phyloP scores from a whole-genome alignment of 1,284 basidiomycete species.

The Irpex sp. region DNA sequence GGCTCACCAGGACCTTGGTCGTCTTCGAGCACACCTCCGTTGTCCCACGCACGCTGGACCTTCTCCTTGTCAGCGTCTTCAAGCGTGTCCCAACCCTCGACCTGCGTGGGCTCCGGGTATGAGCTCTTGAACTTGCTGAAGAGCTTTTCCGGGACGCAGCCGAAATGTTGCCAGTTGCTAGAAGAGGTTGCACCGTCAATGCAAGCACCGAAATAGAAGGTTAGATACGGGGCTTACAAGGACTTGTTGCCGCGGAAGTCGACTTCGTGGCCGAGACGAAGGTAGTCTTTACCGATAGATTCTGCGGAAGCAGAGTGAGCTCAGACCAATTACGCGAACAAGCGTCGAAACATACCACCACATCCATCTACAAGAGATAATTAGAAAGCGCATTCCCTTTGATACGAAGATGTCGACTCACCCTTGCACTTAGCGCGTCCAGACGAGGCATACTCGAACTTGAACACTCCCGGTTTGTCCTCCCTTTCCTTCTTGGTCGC shows the following conservation, averaged over 20 bases:
- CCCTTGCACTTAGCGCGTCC: slow-evolving; percentile 29
- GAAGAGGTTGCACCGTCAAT: slow-evolving; percentile 14
- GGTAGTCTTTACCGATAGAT: slow-evolving; percentile 65
- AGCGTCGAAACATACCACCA: neutral
- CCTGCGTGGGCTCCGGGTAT: slow-evolving; percentile 53
- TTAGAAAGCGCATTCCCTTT: neutral
- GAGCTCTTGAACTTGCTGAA: slow-evolving; percentile 66
- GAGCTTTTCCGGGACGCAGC: slow-evolving; percentile 68
- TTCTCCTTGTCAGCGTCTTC: slow-evolving; percentile 62
- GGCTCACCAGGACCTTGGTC: slow-evolving; percentile 43
- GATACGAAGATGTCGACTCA: slow-evolving; percentile 11
- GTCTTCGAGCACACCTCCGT: slow-evolving; percentile 72
- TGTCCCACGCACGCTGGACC: slow-evolving; percentile 65
- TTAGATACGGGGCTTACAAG: slow-evolving; percentile 46
- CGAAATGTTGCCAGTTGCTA: slow-evolving; percentile 79
- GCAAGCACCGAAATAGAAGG: slow-evolving; percentile 25
- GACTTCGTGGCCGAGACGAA: slow-evolving; percentile 73
- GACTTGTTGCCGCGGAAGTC: slow-evolving; percentile 70
- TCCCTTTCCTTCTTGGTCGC: slow-evolving; percentile 22
- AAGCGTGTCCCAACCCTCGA: slow-evolving; percentile 70
- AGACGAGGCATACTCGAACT: slow-evolving; percentile 28
- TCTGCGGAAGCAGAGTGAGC: slow-evolving; percentile 7
- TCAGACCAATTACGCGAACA: slow-evolving; percentile 1
- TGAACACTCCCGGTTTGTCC: slow-evolving; percentile 23
- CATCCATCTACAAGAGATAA: neutral